Evolutionary conservation across 345 rosid genomes (phyloP).

Genomic region (Brassica nigra): DNA sequence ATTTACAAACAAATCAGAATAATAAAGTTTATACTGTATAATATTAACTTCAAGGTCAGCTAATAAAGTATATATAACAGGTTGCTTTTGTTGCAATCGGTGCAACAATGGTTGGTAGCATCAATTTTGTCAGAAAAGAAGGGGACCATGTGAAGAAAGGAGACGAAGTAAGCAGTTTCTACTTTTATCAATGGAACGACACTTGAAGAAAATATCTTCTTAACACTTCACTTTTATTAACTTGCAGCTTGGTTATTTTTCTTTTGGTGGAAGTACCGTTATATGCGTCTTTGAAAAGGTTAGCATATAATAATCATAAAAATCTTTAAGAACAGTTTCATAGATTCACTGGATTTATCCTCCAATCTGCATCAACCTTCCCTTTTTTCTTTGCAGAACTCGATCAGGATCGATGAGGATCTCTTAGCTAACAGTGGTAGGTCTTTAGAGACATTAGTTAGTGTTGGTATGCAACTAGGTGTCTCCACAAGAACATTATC

Average conservation of each 20-base stretch:
- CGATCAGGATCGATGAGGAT: constrained; percentile 69
- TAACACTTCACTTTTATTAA: background rate
- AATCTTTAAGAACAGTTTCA: background rate
- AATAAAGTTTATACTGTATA: background rate
- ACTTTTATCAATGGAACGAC: background rate
- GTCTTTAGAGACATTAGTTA: constrained; percentile 84
- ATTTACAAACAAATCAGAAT: background rate
- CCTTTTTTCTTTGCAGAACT: constrained; percentile 46
- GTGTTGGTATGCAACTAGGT: constrained; percentile 82
- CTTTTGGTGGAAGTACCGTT: constrained; percentile 96
- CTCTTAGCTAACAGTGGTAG: constrained; percentile 72
- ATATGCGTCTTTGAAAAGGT: constrained; percentile 90
- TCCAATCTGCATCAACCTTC: background rate
- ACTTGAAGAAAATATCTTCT: background rate
- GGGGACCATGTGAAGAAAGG: constrained; percentile 71
- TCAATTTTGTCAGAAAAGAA: constrained; percentile 29
- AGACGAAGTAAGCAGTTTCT: constrained; percentile 62
- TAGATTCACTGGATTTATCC: background rate
- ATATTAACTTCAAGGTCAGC: constrained; percentile 4
- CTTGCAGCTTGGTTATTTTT: constrained; percentile 82
- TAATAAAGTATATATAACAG: constrained; percentile 43
- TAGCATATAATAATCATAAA: constrained; percentile 11
- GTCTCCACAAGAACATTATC: constrained; percentile 47
- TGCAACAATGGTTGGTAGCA: constrained; percentile 98
- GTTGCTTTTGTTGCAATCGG: constrained; percentile 95